Conservation (phyloP, 345 rosid species). For the Cardamine occulta region DNA sequence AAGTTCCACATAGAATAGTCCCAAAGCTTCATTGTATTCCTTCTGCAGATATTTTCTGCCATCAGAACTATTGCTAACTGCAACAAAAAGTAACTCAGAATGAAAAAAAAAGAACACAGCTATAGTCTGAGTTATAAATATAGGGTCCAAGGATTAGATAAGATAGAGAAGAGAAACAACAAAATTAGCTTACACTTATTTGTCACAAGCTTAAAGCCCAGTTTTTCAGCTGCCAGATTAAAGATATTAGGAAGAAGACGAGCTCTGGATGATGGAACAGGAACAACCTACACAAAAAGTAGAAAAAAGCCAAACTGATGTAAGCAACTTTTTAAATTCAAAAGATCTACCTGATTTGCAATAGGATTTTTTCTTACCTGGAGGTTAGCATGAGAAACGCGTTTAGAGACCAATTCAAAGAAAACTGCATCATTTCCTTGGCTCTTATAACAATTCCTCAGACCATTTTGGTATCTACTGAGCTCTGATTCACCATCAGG, state of each 20-base stretch:
- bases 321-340: neutral
- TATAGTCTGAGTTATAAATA: neutral
- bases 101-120: neutral
- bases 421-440: conserved; percentile 73
- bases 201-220: conserved; percentile 75
- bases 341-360: conserved; percentile 6
- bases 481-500: conserved; percentile 70
- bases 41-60: conserved; percentile 72
- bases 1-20: conserved; percentile 81
- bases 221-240: conserved; percentile 78
- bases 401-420: conserved; percentile 85
- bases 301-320: neutral
- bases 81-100: conserved; percentile 22
- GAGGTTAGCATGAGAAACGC: conserved; percentile 84
- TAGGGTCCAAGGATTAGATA: neutral
- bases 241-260: conserved; percentile 65
- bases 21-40: conserved; percentile 57
- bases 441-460: conserved; percentile 64
- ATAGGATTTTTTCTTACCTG: conserved; percentile 56
- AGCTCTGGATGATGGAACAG: conserved; percentile 76
- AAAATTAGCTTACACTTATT: conserved; percentile 57
- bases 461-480: conserved; percentile 58
- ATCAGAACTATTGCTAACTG: conserved; percentile 57
- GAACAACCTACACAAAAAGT: conserved; percentile 58
- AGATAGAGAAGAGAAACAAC: neutral